Conservation (phyloP, 202 grass and related monocot genomes). For the Miscanthus sacchariflorus region DNA sequence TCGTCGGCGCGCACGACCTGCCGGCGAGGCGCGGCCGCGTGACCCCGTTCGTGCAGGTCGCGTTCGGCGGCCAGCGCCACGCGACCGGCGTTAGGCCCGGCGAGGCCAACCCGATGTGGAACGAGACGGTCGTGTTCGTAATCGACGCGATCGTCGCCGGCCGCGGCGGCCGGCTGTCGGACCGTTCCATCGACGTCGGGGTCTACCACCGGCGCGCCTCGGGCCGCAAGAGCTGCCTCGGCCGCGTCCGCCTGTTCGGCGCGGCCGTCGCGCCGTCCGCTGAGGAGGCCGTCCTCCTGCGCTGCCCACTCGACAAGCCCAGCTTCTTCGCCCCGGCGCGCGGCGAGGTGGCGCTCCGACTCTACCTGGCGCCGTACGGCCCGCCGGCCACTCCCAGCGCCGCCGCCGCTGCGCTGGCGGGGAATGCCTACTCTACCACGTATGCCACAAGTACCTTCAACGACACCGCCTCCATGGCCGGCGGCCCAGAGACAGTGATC, state of each 20-base stretch:
- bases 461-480: neutral
- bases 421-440: conserved; percentile 16
- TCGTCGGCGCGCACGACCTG: conserved; percentile 43
- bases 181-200: conserved; percentile 30
- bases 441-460: neutral
- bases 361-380: conserved; percentile 26
- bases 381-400: neutral
- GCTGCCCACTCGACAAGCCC: conserved; percentile 53
- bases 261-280: conserved; percentile 24
- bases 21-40: conserved; percentile 22
- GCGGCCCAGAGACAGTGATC: neutral
- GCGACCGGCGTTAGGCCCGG: conserved; percentile 34
- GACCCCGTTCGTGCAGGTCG: conserved; percentile 48
- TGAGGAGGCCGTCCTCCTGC: conserved; percentile 34
- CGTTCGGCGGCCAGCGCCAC: conserved; percentile 41
- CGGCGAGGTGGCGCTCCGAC: conserved; percentile 42
- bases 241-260: conserved; percentile 50
- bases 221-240: conserved; percentile 38
- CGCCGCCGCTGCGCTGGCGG: neutral
- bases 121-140: conserved; percentile 49
- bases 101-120: conserved; percentile 48
- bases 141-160: neutral
- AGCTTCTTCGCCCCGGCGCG: conserved; percentile 39
- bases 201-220: conserved; percentile 34
- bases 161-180: neutral